A percentile compares a stretch with the other conserved stretches of the same genome.
Conservation (phyloP, 2,329 filamentous ascomycete genomes). For the Bimuria novae-zelandiae region DNA sequence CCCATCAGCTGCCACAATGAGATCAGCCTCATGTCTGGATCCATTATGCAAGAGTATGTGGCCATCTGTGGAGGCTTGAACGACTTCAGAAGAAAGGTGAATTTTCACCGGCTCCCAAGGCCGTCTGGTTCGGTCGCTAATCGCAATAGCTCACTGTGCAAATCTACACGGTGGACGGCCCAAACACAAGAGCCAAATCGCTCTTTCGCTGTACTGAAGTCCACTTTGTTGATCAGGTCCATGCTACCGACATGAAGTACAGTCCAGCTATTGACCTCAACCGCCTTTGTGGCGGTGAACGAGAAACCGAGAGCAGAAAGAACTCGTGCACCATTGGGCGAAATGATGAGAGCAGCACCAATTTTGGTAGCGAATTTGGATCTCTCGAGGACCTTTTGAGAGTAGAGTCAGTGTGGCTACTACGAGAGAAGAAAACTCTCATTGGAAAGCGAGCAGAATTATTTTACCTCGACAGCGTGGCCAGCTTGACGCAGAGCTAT, state of each 20-base stretch:
- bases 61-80: background rate
- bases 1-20: constrained; percentile 13
- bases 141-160: constrained; percentile 7
- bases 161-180: constrained; percentile 6
- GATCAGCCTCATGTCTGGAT: constrained; percentile 6
- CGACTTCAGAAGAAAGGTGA: background rate
- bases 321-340: constrained; percentile 9
- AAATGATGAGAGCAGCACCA: constrained; percentile 5
- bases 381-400: constrained; percentile 11
- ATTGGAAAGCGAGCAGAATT: background rate
- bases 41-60: constrained; percentile 8
- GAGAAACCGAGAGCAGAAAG: constrained; percentile 11
- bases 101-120: background rate
- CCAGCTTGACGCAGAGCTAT: constrained; percentile 8
- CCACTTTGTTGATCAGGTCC: background rate
- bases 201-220: constrained; percentile 5
- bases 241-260: background rate
- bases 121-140: constrained; percentile 4
- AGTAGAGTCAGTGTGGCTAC: background rate
- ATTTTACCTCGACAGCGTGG: constrained; percentile 4
- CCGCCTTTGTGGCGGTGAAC: constrained; percentile 7
- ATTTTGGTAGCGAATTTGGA: constrained; percentile 7
- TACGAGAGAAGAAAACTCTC: background rate
- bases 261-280: background rate
- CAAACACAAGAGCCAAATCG: background rate